Evolutionary conservation across 2,329 filamentous ascomycete genomes (phyloP).

Genomic region (Pleoardoris graminearum): DNA sequence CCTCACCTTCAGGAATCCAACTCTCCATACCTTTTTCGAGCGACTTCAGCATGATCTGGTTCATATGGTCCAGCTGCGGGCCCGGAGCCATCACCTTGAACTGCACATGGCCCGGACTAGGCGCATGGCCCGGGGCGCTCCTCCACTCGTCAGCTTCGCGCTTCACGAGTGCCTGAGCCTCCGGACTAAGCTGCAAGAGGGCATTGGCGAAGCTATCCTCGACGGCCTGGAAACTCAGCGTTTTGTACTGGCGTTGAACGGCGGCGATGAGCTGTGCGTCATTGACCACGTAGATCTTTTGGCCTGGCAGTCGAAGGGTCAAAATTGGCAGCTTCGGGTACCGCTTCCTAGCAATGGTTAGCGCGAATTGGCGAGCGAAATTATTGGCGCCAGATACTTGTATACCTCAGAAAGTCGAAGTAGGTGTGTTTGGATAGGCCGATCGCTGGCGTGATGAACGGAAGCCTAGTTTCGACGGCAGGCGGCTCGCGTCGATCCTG

Average conservation of each 20-base stretch:
- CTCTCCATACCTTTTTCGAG: constrained; percentile 4
- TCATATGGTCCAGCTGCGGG: constrained; percentile 41
- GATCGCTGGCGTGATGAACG: constrained; percentile 10
- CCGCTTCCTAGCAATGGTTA: not conserved
- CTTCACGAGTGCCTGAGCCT: constrained; percentile 32
- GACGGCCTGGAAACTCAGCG: constrained; percentile 45
- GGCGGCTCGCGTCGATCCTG: constrained; percentile 17
- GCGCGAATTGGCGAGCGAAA: not conserved
- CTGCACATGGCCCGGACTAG: constrained; percentile 40
- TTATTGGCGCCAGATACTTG: not conserved
- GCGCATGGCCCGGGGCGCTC: constrained; percentile 34
- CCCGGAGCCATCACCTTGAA: constrained; percentile 37
- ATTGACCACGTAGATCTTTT: constrained; percentile 47
- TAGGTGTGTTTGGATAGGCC: constrained; percentile 11
- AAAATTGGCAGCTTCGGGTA: constrained; percentile 38
- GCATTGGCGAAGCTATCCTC: constrained; percentile 38
- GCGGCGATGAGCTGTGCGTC: constrained; percentile 36
- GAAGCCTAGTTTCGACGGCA: constrained; percentile 6
- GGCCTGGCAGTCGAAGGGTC: constrained; percentile 43
- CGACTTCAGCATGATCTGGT: constrained; percentile 34
- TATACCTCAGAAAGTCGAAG: constrained; percentile 2
- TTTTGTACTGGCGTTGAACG: constrained; percentile 42
- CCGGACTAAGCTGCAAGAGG: constrained; percentile 34
- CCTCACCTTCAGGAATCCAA: not conserved
- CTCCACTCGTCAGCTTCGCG: constrained; percentile 24